These are phyloP conservation scores for Populus tomentosa DNA, from an alignment of 441 rosid genomes.

Conservation along the genomic window DNA sequence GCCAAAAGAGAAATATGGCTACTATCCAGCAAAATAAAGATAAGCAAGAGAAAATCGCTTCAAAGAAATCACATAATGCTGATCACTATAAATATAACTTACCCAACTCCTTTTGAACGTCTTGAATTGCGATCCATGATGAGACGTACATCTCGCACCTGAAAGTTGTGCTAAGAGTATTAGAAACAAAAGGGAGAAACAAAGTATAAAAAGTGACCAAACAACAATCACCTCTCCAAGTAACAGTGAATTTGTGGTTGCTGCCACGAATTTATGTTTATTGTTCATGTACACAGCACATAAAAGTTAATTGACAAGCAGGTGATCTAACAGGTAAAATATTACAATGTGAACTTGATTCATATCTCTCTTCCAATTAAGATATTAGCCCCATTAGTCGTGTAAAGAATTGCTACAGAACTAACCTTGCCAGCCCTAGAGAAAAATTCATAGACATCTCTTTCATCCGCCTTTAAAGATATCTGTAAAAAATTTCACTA, in stretches of 20 bases:
- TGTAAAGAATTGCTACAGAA: neutral
- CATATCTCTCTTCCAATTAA: neutral
- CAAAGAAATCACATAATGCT: neutral
- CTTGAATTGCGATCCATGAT: conserved; percentile 98
- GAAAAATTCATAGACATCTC: conserved; percentile 92
- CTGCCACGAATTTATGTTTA: neutral
- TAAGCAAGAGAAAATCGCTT: neutral
- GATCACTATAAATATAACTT: conserved; percentile 15
- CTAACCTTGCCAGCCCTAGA: conserved; percentile 98
- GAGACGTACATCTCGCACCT: conserved; percentile 98
- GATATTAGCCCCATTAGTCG: neutral
- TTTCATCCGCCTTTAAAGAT: conserved; percentile 90
- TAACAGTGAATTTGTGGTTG: neutral
- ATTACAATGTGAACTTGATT: neutral
- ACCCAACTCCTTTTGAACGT: conserved; percentile 98
- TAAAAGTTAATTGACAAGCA: neutral
- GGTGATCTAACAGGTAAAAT: neutral
- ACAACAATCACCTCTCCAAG: neutral
- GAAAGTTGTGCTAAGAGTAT: conserved; percentile 19
- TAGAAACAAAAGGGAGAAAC: neutral
- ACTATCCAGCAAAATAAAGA: neutral
- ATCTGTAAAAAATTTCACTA: conserved; percentile 45
- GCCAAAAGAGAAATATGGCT: neutral
- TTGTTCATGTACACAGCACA: neutral
- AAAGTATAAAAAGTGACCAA: neutral